Evolutionary conservation across 805 yeast species (phyloP).

Genomic region (Priceomyces haplophilus): DNA sequence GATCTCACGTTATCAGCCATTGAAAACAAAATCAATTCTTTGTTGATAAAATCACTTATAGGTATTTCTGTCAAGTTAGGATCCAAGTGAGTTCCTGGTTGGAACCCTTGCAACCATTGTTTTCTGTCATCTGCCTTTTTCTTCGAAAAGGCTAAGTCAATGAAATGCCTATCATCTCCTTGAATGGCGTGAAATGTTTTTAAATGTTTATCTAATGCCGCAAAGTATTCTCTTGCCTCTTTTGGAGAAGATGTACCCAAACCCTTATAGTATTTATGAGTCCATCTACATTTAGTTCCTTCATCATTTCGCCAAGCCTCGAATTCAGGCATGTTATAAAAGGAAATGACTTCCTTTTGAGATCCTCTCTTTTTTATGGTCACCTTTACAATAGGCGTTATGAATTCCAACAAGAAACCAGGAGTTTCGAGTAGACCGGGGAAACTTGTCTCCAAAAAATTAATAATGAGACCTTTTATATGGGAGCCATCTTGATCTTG

Average conservation of each 20-base stretch:
- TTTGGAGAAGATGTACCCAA: slow-evolving; percentile 87
- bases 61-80: slow-evolving; percentile 75
- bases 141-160: slow-evolving; percentile 92
- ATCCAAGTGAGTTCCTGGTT: slow-evolving; percentile 90
- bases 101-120: slow-evolving; percentile 89
- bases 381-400: slow-evolving; percentile 94
- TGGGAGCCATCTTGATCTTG: slow-evolving; percentile 99
- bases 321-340: slow-evolving; percentile 94
- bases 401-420: slow-evolving; percentile 88
- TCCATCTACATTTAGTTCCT: slow-evolving; percentile 74
- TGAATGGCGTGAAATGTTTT: slow-evolving; percentile 80
- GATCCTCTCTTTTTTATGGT: slow-evolving; percentile 62
- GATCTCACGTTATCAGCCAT: slow-evolving; percentile 97
- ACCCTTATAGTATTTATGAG: slow-evolving; percentile 96
- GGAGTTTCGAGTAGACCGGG: slow-evolving; percentile 91
- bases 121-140: slow-evolving; percentile 96
- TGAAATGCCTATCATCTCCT: slow-evolving; percentile 69
- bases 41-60: slow-evolving; percentile 89
- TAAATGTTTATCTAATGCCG: slow-evolving; percentile 79
- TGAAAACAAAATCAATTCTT: slow-evolving; percentile 89
- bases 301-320: slow-evolving; percentile 89
- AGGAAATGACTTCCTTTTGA: slow-evolving; percentile 58
- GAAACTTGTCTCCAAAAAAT: slow-evolving; percentile 88
- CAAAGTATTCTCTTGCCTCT: slow-evolving; percentile 86
- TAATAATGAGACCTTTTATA: slow-evolving; percentile 91